Evolutionary conservation across 495 filamentous ascomycete species (phyloP).

Genomic region (Schizothecium vesticola): DNA sequence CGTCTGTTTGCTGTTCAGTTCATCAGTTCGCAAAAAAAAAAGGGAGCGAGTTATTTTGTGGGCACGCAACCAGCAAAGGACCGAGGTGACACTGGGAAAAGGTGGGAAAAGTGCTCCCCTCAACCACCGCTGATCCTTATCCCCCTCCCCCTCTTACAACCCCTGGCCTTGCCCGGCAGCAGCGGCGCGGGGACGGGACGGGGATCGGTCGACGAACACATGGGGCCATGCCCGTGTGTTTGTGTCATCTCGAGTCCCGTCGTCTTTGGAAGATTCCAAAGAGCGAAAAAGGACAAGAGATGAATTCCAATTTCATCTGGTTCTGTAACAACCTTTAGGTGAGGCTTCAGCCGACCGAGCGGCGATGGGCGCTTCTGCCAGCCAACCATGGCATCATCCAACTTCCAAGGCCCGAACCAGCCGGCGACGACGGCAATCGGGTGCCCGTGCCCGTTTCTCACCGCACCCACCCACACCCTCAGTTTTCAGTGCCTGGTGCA

Average conservation of each 20-base stretch:
- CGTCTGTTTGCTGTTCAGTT: not conserved
- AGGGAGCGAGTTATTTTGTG: not conserved
- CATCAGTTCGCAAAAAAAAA: not conserved
- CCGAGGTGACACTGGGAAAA: not conserved
- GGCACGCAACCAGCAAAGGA: not conserved
- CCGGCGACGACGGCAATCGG: not conserved
- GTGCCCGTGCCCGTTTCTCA: not conserved
- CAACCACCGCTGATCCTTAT: not conserved
- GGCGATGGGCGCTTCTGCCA: not conserved
- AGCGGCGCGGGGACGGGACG: not conserved
- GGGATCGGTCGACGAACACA: not conserved
- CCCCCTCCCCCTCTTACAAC: constrained; percentile 9
- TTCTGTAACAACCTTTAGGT: not conserved
- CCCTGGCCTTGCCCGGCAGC: not conserved
- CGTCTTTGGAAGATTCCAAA: not conserved
- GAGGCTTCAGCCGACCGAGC: not conserved
- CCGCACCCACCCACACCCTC: not conserved
- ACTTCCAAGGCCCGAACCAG: not conserved
- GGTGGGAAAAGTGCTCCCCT: not conserved
- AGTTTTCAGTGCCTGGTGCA: not conserved
- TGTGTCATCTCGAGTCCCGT: not conserved
- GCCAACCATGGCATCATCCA: constrained; percentile 1
- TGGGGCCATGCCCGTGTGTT: not conserved
- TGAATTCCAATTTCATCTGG: not conserved
- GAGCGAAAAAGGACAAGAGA: not conserved